Base-by-base conservation (phyloP, 139 green algal genomes). In the Chlamydomonas eustigma region DNA sequence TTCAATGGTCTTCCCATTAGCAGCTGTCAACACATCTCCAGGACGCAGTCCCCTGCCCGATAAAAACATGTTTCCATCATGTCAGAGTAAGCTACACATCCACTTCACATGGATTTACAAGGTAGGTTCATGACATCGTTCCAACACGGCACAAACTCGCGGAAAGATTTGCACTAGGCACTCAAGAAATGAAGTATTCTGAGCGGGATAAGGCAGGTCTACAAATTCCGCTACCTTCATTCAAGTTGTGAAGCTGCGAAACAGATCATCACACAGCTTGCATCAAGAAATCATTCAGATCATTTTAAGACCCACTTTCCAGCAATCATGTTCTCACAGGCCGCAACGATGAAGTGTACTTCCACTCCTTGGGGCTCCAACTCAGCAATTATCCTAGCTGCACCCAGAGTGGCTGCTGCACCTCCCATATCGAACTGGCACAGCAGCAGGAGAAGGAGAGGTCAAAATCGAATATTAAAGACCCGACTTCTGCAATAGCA, bases 1-100 rank as follows among this genome's bases (percentile, higher is more conserved):
- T 74, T 97, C 92, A 5, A 97, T 90, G 4, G 93, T 97, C 83
- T 94, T 98, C 34, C 81, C 95, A 58, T 93, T 96, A 39, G 93
- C 92, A 0, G 91, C 86, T 8, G 88, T 96, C 51, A 99, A 84
- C 67, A 99, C 88, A 79, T 99, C 96, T 4, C 96, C 96, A 0
- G 96, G 96, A 0, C 92, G 86, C 84, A 98, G 87, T 34, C 91
- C 95, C 33, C 58, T 37, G 58, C 58, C 30, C 22, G 50, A 63
- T 18, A 63, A 24, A 24, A 28, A 63, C 22, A 24, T 63, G 50
- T 63, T 28, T 63, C 24, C 18, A n/a, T n/a, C n/a, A n/a, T n/a
- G n/a, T n/a, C n/a, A n/a, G n/a, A n/a, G n/a, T n/a, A n/a, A n/a
- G n/a, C n/a, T n/a, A n/a, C n/a, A n/a, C n/a, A n/a, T n/a, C n/a